A percentile compares a stretch with the other conserved stretches of the same genome.
phyloP scores from a whole-genome alignment of 441 rosid species.

The Corymbia calophylla region DNA sequence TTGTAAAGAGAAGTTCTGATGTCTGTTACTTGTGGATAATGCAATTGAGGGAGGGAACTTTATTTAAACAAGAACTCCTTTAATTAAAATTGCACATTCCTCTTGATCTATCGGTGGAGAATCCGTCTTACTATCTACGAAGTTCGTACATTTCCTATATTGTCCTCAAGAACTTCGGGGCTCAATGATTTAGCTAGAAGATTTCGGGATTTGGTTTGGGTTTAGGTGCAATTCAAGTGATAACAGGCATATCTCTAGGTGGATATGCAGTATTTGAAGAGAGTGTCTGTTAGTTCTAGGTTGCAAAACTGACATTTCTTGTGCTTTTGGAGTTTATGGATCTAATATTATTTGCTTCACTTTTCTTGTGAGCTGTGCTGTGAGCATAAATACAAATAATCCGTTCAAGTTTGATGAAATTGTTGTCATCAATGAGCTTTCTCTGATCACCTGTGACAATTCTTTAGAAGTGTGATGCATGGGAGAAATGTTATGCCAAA shows the following conservation, averaged over 20 bases:
- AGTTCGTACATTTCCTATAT: background rate
- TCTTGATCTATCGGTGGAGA: background rate
- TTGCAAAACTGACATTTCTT: background rate
- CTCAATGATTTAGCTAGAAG: background rate
- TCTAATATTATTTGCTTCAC: background rate
- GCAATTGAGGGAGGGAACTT: background rate
- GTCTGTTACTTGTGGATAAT: background rate
- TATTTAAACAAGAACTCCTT: background rate
- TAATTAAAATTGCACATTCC: background rate
- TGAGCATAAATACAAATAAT: background rate
- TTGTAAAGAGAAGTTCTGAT: background rate
- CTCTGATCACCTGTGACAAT: background rate
- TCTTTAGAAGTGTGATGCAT: background rate
- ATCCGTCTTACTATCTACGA: background rate
- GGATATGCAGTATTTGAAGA: background rate
- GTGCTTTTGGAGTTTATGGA: background rate
- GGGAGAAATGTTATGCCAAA: background rate
- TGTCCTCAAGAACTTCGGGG: background rate
- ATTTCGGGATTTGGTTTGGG: background rate
- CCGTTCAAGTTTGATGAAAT: background rate
- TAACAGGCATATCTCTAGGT: background rate
- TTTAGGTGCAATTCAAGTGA: background rate
- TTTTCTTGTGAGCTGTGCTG: background rate
- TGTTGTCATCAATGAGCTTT: background rate
- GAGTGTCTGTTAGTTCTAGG: background rate